A percentile compares a stretch with the other conserved stretches of the same genome.
phyloP scores from a whole-genome alignment of 129 eudicot genomes.

The Artemisia annua region DNA sequence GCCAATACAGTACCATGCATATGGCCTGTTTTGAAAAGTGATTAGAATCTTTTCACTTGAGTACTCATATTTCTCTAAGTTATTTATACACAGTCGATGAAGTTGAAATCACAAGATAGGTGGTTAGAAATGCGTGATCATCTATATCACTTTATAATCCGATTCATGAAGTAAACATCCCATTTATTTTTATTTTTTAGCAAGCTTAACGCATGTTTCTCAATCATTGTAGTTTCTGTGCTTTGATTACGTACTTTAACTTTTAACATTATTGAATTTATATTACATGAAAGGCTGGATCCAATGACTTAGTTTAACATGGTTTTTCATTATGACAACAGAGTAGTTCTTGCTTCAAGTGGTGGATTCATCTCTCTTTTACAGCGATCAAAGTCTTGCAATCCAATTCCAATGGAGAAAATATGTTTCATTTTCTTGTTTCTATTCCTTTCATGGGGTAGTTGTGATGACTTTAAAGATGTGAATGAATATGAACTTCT shows the following conservation, averaged over 20 bases:
- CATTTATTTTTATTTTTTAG: neutral
- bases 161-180: constrained; percentile 7
- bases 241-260: constrained; percentile 30
- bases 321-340: constrained; percentile 42
- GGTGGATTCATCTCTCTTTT: constrained; percentile 35
- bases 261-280: constrained; percentile 20
- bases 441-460: constrained; percentile 29
- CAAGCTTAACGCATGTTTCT: constrained; percentile 20
- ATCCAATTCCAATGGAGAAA: constrained; percentile 33
- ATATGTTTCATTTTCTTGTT: constrained; percentile 42
- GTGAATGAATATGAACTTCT: constrained; percentile 46
- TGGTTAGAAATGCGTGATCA: too few species aligned
- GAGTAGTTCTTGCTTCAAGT: constrained; percentile 24
- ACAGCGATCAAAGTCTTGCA: constrained; percentile 14
- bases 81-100: too few species aligned
- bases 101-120: too few species aligned
- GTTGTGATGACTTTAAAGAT: constrained; percentile 27
- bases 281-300: constrained; percentile 46
- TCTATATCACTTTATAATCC: constrained; percentile 5
- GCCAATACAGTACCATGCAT: too few species aligned
- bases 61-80: neutral
- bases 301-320: constrained; percentile 45
- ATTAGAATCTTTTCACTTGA: too few species aligned
- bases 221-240: constrained; percentile 33
- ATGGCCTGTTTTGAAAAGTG: too few species aligned